Conservation (phyloP, 2,329 filamentous ascomycete species). For the Pestalotiopsis sp. region DNA sequence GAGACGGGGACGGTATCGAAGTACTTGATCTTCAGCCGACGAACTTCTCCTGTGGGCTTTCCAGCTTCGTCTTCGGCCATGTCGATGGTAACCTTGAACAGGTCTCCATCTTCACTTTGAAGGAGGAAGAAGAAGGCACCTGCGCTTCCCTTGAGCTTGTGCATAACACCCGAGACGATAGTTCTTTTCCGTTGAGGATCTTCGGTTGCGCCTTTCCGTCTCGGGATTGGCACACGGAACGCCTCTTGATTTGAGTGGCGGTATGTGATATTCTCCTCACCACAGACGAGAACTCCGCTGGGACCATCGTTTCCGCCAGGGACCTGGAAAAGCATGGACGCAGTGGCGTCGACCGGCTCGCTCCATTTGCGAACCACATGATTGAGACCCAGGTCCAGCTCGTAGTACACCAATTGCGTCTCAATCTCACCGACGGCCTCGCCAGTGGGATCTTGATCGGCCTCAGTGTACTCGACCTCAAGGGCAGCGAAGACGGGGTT, state of each 20-base stretch:
- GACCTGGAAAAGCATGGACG: slow-evolving; percentile 90
- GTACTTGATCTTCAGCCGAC: slow-evolving; percentile 89
- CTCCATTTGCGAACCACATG: slow-evolving; percentile 98
- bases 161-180: slow-evolving; percentile 92
- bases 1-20: slow-evolving; percentile 95
- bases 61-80: slow-evolving; percentile 83
- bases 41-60: slow-evolving; percentile 79
- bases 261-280: slow-evolving; percentile 93
- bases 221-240: slow-evolving; percentile 85
- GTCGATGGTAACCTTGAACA: slow-evolving; percentile 95
- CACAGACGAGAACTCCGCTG: slow-evolving; percentile 92
- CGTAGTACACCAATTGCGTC: slow-evolving; percentile 94
- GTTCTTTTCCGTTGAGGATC: slow-evolving; percentile 87
- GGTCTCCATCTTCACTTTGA: slow-evolving; percentile 95
- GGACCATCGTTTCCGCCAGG: slow-evolving; percentile 92
- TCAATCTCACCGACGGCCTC: slow-evolving; percentile 80
- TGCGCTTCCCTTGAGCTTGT: slow-evolving; percentile 80
- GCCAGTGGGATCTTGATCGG: slow-evolving; percentile 87
- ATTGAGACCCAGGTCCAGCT: slow-evolving; percentile 93
- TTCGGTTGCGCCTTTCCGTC: slow-evolving; percentile 84
- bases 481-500: slow-evolving; percentile 96
- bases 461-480: slow-evolving; percentile 90
- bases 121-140: slow-evolving; percentile 97
- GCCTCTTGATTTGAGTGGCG: slow-evolving; percentile 94
- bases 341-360: slow-evolving; percentile 86